Base-by-base conservation (phyloP, 148 eudicot genomes). In the Camellia sinensis region DNA sequence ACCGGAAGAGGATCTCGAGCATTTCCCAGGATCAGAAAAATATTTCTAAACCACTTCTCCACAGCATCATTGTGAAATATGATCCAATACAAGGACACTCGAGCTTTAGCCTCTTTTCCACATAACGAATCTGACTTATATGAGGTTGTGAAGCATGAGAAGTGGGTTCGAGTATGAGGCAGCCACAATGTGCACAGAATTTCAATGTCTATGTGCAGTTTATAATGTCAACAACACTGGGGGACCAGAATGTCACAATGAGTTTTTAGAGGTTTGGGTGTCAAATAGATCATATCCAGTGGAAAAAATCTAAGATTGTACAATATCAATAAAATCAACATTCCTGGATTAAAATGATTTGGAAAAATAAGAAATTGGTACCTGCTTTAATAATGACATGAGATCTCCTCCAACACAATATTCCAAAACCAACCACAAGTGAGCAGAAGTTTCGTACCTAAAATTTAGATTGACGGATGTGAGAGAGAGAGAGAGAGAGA, bases 341-440 rank as follows among this genome's bases (percentile, higher is more conserved):
- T 5, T 59, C 69, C 79, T 37, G 66, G 70, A 80, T 72, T 85
- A 19, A 67, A 29, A 76, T 21, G 29, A 60, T 5, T 74, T 76
- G 57, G 41, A 37, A 10, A 45, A 75, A 29, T 46, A 72, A 41
- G 13, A 53, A 46, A 52, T 71, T 44, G 22, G 59, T 83, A 96
- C 99, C 97, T 96, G 99, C 67, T 85, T 84, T 74, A 96, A 82
- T 79, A 96, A 88, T 81, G 91, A 92, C 87, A 87, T 78, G 71
- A 96, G 97, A 86, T 96, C 97, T 82, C 98, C 99, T 83, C 98
- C 98, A 77, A 96, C 97, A 75, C 99, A 96, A 85, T 96, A 96
- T 77, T 96, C 99, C 86, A 96, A 83, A 21, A 96, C 92, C 85
- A 96, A 74, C 99, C 99, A 96, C 79, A 96, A 83, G 83, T 94